Evolutionary conservation across 108 stramenopile species (phyloP), one percentile per base, ranked within the genome.

Genomic region (Cyclotella choctawhatcheeana): DNA sequence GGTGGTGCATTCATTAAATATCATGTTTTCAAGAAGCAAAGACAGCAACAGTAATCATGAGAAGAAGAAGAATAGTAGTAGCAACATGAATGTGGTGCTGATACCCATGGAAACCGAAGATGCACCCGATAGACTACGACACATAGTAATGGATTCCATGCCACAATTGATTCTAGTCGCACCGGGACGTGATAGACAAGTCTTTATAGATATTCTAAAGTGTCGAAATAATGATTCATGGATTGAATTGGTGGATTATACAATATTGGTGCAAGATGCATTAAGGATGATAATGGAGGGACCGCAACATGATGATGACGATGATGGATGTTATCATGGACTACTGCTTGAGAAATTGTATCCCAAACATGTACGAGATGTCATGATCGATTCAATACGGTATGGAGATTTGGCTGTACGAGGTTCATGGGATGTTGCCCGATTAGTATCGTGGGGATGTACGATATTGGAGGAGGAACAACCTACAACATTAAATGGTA

Each of bases 101-200:
- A 64, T 94, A 3, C 91, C 91, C 8, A 64, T 92, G 64, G 93
- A 94, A 61, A 87, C 87, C 29, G 81, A 77, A 26, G 90, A 91
- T 60, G 87, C 73, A n/a, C 77, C 74, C 24, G 74, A 88, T n/a
- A 83, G 91, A 40, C 65, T 89, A 25, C 25, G 25, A n/a, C 88
- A 83, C 29, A 89, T 94, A 31, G 17, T 92, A 12, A 18, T 31
- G 5, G 89, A 92, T 59, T 67, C 86, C 13, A 35, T 56, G 67
- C 93, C 93, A 4, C 35, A 77, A 52, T 47, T 88, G 37, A 77
- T 92, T 29, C 31, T 94, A 26, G 44, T 72, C 6, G 68, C 71
- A 44, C 68, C 85, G 3, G 85, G 72, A 18, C 45, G 64, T 10
- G 87, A 86, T 55, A 27, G 12, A 47, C 77, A 63, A 13, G 59